phyloP scores from a whole-genome alignment of 495 filamentous ascomycete genomes.

The Talaromyces stipitatus region DNA sequence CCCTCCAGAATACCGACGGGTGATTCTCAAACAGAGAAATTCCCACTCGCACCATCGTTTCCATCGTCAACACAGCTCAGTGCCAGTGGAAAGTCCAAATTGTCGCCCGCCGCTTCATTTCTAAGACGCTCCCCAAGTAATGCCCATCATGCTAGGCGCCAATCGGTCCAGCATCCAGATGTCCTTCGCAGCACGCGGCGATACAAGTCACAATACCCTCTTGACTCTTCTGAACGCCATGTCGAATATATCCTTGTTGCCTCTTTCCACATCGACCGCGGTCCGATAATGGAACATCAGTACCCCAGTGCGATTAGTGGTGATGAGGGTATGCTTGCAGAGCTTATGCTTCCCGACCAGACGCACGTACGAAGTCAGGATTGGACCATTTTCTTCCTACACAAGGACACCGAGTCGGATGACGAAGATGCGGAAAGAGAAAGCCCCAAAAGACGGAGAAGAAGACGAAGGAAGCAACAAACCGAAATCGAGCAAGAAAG shows the following conservation, averaged over 20 bases:
- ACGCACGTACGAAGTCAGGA: slow-evolving; percentile 92
- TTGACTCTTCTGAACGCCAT: slow-evolving; percentile 74
- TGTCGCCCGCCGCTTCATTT: slow-evolving; percentile 45
- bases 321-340: slow-evolving; percentile 96
- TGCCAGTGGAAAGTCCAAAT: slow-evolving; percentile 46
- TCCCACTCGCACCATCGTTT: background rate
- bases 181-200: slow-evolving; percentile 36
- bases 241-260: slow-evolving; percentile 99
- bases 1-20: slow-evolving; percentile 38
- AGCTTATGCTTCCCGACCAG: slow-evolving; percentile 98
- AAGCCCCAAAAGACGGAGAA: slow-evolving; percentile 31
- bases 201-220: slow-evolving; percentile 80
- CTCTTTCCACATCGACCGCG: slow-evolving; percentile 92
- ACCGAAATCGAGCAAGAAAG: slow-evolving; percentile 45
- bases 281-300: slow-evolving; percentile 97
- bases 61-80: slow-evolving; percentile 42
- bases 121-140: slow-evolving; percentile 45
- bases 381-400: slow-evolving; percentile 98
- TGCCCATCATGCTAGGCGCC: slow-evolving; percentile 35
- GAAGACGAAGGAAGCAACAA: slow-evolving; percentile 17
- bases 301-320: slow-evolving; percentile 90
- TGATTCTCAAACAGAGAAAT: slow-evolving; percentile 15
- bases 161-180: slow-evolving; percentile 32
- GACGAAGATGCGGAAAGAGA: slow-evolving; percentile 61
- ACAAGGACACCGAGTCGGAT: slow-evolving; percentile 81